Conservation (phyloP, 495 filamentous ascomycete genomes). For the Trichocladium antarcticum region DNA sequence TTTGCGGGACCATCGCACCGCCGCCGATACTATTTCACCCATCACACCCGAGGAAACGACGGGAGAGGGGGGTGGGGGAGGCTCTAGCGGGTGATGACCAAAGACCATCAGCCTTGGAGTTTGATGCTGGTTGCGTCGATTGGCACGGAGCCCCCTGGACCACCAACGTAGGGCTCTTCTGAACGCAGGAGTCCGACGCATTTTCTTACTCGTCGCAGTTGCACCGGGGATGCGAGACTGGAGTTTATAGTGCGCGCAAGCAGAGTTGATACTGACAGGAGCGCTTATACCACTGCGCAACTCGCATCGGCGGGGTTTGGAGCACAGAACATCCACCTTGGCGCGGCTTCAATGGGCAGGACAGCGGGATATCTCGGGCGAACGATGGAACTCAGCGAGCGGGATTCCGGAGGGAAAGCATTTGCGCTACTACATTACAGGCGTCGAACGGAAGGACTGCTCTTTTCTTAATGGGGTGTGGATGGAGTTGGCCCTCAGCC, state of each 20-base stretch:
- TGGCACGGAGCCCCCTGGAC: background rate
- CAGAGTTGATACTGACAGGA: conserved; percentile 1
- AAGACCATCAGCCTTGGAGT: background rate
- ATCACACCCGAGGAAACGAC: too few relatives aligned
- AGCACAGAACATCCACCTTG: background rate
- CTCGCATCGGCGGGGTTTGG: background rate
- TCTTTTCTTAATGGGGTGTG: background rate
- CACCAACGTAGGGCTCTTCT: background rate
- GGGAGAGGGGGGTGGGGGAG: too few relatives aligned
- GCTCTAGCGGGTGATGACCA: too few relatives aligned
- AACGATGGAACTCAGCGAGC: background rate
- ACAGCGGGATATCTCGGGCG: background rate
- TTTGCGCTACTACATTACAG: background rate
- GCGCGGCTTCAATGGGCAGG: background rate
- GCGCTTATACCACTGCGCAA: conserved; percentile 7
- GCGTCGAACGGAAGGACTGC: background rate
- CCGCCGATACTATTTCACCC: too few relatives aligned
- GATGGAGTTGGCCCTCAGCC: background rate
- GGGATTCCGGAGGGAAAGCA: conserved; percentile 1
- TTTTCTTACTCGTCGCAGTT: background rate
- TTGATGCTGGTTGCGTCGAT: background rate
- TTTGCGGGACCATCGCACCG: too few relatives aligned
- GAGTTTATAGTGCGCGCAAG: background rate
- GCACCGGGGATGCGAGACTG: background rate
- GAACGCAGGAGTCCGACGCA: background rate